Evolutionary conservation across 768 basidiomycete genomes (phyloP), one percentile per base, ranked within the genome.

Genomic region (Pleurotus ostreatus): DNA sequence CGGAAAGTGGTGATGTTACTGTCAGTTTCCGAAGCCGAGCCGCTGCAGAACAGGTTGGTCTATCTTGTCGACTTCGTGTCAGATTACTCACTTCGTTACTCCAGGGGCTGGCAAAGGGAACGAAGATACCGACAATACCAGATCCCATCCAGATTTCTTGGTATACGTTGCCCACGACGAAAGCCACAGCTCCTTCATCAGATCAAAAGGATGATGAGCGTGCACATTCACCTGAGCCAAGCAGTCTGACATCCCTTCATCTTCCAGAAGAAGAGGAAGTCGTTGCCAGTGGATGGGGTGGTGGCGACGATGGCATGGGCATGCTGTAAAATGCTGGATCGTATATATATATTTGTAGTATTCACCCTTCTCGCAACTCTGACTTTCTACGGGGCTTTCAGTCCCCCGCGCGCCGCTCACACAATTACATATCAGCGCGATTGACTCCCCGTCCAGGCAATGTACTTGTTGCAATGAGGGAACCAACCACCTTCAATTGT

Each of bases 201-300:
- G 37, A 56, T 26, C 46, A 54, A 53, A 65, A 62, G 58, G 61
- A 61, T 15, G 22, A 40, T 9, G 56, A 58, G 37, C 57, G 61
- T 53, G 16, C 52, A 43, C 62, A 58, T 48, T 61, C 64, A 40
- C 61, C 70, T 59, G 68, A 62, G 25, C 61, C 71, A 20, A 58
- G 67, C 45, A 57, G 62, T 46, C 57, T 57, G 11, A 69, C 67
- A 22, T 73, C 74, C 13, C 71, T 69, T 44, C 74, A 65, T 37
- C 57, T 65, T 25, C 67, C 67, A 25, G 69, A 78, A 37, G 87
- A 87, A 58, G 87, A 88, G 63, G 87, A 85, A 65, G 64, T 79
- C 5, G 75, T 82, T 4, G 82, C 82, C 3, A 85, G 79, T 61
- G 86, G 88, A 20, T 89, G 88, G 88, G 88, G 87, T n/a, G 84